These are phyloP conservation scores for Pseudocercospora crystallina DNA, from an alignment of 2,329 filamentous ascomycete genomes.

Conservation along the genomic window DNA sequence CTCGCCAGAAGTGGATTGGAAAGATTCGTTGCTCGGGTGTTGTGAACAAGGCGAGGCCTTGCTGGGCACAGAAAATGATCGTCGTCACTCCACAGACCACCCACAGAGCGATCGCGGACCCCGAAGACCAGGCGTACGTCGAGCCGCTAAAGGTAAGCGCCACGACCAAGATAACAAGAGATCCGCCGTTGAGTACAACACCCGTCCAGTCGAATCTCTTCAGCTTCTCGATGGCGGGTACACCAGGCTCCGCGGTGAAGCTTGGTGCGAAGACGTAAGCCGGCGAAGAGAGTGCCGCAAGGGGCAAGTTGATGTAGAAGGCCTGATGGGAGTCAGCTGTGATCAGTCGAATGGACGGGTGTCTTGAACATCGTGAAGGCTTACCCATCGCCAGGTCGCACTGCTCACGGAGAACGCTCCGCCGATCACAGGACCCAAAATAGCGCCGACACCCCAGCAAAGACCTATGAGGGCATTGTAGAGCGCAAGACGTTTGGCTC, in stretches of 20 bases:
- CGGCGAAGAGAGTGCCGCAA: constrained; percentile 41
- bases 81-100: constrained; percentile 47
- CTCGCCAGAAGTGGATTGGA: constrained; percentile 49
- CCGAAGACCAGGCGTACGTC: constrained; percentile 49
- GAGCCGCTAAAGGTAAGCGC: constrained; percentile 54
- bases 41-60: constrained; percentile 52
- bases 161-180: constrained; percentile 47
- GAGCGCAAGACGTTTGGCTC: neutral
- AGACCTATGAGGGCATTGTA: constrained; percentile 19
- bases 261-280: constrained; percentile 47
- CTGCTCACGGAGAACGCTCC: constrained; percentile 29
- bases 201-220: constrained; percentile 48
- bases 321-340: constrained; percentile 18
- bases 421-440: constrained; percentile 36
- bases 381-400: constrained; percentile 34
- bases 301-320: constrained; percentile 46
- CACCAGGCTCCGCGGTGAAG: constrained; percentile 17
- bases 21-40: constrained; percentile 47
- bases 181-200: constrained; percentile 44
- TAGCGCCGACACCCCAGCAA: constrained; percentile 28
- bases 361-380: too few species aligned
- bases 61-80: constrained; percentile 48
- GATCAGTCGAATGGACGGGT: too few species aligned
- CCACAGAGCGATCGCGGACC: constrained; percentile 48
- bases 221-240: neutral